Conservation (phyloP, 768 basidiomycete genomes). For the Boletus bicolor region DNA sequence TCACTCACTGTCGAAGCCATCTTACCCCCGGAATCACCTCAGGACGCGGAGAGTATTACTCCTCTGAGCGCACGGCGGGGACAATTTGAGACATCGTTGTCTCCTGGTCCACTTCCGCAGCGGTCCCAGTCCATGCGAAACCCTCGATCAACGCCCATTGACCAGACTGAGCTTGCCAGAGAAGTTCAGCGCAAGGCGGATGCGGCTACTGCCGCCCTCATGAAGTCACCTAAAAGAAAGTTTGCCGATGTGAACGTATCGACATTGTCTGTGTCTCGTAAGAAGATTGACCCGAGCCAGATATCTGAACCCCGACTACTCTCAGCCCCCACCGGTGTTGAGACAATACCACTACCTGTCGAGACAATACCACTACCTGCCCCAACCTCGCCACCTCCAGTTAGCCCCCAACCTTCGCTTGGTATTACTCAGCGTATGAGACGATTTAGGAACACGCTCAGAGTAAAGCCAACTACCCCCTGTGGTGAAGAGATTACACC, state of each 20-base stretch:
- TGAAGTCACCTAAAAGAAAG: constrained; percentile 45
- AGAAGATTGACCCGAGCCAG: constrained; percentile 57
- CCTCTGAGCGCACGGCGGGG: constrained; percentile 3
- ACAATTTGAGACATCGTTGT: constrained; percentile 5
- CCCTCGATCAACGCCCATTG: constrained; percentile 38
- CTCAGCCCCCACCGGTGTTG: constrained; percentile 65
- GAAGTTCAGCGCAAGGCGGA: constrained; percentile 69
- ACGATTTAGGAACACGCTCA: constrained; percentile 65
- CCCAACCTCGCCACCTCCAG: constrained; percentile 32
- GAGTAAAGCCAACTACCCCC: constrained; percentile 47
- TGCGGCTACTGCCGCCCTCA: constrained; percentile 61
- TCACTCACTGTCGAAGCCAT: constrained; percentile 37
- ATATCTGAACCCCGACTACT: constrained; percentile 66
- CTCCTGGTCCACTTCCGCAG: constrained; percentile 22
- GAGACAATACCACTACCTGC: constrained; percentile 59
- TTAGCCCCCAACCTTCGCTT: constrained; percentile 40
- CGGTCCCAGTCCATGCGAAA: constrained; percentile 38
- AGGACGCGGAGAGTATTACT: constrained; percentile 13
- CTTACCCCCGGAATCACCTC: constrained; percentile 22
- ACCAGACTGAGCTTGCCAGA: constrained; percentile 54
- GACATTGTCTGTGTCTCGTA: constrained; percentile 45
- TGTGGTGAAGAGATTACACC: constrained; percentile 51
- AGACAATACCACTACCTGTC: constrained; percentile 63
- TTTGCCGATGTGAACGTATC: constrained; percentile 40
- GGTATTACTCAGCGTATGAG: constrained; percentile 70